Evolutionary conservation across 176 grass and related monocot genomes (phyloP).

Genomic region (Lolium multiflorum): DNA sequence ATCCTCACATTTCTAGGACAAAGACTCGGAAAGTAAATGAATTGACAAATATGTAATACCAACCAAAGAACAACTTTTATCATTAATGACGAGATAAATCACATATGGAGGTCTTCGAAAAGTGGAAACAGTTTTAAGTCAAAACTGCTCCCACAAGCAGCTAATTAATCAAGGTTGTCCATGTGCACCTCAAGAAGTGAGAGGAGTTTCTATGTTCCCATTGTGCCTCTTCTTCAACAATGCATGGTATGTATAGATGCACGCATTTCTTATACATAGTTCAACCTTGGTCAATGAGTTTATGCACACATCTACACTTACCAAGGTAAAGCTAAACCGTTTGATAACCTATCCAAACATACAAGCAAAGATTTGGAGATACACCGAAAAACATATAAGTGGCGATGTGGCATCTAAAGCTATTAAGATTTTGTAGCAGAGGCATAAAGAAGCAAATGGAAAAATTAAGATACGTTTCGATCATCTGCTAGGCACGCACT

Average conservation of each 20-base stretch:
- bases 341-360: not conserved
- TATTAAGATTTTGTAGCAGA: not conserved
- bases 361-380: not conserved
- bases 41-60: not conserved
- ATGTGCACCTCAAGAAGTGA: not conserved
- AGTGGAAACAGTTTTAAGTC: not conserved
- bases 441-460: not conserved
- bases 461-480: not conserved
- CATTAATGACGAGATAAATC: not conserved
- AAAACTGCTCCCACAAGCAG: not conserved
- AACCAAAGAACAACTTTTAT: not conserved
- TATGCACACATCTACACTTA: not conserved
- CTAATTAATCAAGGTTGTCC: not conserved
- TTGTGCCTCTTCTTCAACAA: not conserved
- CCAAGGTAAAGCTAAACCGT: not conserved
- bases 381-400: not conserved
- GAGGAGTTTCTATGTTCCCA: not conserved
- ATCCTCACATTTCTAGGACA: not conserved
- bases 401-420: not conserved
- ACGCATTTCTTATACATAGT: not conserved
- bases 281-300: not conserved
- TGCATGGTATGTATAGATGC: not conserved
- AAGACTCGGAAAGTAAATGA: not conserved
- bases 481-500: not conserved
- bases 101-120: not conserved